Conservation (phyloP, 306 rosid genomes). For the Trifolium dubium region DNA sequence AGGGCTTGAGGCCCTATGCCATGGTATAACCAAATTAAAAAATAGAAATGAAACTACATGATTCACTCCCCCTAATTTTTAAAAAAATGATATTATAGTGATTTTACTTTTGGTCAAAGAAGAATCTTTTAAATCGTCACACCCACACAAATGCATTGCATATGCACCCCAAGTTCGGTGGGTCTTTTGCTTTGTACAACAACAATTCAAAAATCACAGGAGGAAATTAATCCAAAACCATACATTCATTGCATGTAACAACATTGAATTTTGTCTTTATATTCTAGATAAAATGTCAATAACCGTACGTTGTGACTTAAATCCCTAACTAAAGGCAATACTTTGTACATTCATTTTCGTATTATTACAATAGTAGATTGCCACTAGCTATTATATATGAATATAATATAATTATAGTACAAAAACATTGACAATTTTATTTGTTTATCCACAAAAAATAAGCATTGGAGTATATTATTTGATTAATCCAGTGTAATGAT, state of each 20-base stretch:
- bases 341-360: constrained; percentile 22
- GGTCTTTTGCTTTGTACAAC: constrained; percentile 22
- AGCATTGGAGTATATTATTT: background rate
- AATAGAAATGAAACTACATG: background rate
- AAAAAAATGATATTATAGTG: background rate
- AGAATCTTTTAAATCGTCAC: constrained; percentile 42
- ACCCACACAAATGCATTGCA: constrained; percentile 41
- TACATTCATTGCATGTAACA: constrained; percentile 46
- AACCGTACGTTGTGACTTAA: constrained; percentile 34
- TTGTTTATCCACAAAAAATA: background rate
- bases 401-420: background rate
- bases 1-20: background rate
- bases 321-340: constrained; percentile 30
- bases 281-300: constrained; percentile 27
- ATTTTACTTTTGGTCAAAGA: constrained; percentile 25
- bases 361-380: constrained; percentile 14
- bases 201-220: background rate
- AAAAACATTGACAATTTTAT: background rate
- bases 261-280: constrained; percentile 31
- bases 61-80: constrained; percentile 12
- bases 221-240: constrained; percentile 22
- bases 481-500: background rate
- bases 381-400: background rate
- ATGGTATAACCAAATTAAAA: background rate
- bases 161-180: constrained; percentile 28